Percentiles rank a stretch among this genome's conserved stretches.
These are phyloP conservation scores for Aspergillus ochraceoroseus DNA, from an alignment of 2,329 filamentous ascomycete genomes.

Conservation along the genomic window DNA sequence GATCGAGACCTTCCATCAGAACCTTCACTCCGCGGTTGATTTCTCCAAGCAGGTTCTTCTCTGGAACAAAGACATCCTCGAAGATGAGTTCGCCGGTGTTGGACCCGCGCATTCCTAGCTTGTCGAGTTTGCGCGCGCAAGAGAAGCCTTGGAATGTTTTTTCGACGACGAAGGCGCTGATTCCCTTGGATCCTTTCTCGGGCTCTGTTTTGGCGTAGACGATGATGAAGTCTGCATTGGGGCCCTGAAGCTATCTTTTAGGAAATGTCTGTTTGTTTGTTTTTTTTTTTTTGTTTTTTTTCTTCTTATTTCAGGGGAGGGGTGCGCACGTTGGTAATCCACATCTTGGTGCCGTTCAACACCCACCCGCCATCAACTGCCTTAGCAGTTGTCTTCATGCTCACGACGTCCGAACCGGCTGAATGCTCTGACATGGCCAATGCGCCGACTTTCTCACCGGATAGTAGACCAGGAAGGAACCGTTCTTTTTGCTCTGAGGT, in stretches of 20 bases:
- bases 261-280: no score
- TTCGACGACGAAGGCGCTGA: constrained; percentile 90
- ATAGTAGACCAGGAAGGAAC: constrained; percentile 74
- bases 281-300: no score
- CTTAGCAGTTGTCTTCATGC: constrained; percentile 83
- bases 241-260: constrained; percentile 58
- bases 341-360: constrained; percentile 93
- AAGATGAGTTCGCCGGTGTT: constrained; percentile 95
- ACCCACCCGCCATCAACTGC: constrained; percentile 78
- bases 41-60: constrained; percentile 71
- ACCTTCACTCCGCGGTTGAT: constrained; percentile 81
- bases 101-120: constrained; percentile 95
- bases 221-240: constrained; percentile 84
- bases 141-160: constrained; percentile 67
- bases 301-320: background rate
- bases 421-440: constrained; percentile 94
- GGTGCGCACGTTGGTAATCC: constrained; percentile 85
- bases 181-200: constrained; percentile 74
- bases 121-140: constrained; percentile 86
- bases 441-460: constrained; percentile 75
- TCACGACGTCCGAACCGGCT: constrained; percentile 87
- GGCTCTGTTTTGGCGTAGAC: constrained; percentile 97
- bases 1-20: constrained; percentile 91
- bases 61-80: constrained; percentile 82
- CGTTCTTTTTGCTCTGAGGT: constrained; percentile 69